phyloP scores from a whole-genome alignment of 2,329 filamentous ascomycete species.

The Trichophyton mentagrophytes region DNA sequence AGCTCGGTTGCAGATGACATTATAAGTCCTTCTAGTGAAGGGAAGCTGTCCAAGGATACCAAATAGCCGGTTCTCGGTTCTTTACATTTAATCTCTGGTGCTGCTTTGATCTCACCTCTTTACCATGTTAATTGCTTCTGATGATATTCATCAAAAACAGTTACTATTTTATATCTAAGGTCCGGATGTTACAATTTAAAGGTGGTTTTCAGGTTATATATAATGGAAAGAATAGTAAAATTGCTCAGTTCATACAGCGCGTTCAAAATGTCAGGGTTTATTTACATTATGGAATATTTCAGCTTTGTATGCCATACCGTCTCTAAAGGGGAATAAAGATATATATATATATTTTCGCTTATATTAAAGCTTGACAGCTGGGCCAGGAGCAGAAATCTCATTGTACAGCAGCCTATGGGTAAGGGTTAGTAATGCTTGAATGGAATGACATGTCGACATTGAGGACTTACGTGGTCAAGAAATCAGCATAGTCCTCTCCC shows the following conservation, averaged over 20 bases:
- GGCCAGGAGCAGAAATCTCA: slow-evolving; percentile 64
- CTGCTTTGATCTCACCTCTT: no score
- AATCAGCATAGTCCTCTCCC: slow-evolving; percentile 94
- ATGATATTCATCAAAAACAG: no score
- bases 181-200: no score
- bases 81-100: not conserved
- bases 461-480: slow-evolving; percentile 63
- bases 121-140: no score
- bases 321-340: not conserved
- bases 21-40: not conserved
- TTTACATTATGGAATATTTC: not conserved
- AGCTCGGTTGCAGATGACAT: not conserved
- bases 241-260: not conserved
- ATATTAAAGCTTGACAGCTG: slow-evolving; percentile 43
- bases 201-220: not conserved
- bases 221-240: not conserved
- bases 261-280: not conserved
- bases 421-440: slow-evolving; percentile 9
- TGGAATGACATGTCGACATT: slow-evolving; percentile 4
- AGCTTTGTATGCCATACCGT: not conserved
- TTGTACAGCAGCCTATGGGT: slow-evolving; percentile 61
- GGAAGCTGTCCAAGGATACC: not conserved
- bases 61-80: not conserved
- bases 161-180: no score
- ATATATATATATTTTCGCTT: not conserved